A percentile compares a stretch with the other conserved stretches of the same genome.
phyloP scores from a whole-genome alignment of 2,329 filamentous ascomycete genomes.

The Dryadomyces sulphureus region DNA sequence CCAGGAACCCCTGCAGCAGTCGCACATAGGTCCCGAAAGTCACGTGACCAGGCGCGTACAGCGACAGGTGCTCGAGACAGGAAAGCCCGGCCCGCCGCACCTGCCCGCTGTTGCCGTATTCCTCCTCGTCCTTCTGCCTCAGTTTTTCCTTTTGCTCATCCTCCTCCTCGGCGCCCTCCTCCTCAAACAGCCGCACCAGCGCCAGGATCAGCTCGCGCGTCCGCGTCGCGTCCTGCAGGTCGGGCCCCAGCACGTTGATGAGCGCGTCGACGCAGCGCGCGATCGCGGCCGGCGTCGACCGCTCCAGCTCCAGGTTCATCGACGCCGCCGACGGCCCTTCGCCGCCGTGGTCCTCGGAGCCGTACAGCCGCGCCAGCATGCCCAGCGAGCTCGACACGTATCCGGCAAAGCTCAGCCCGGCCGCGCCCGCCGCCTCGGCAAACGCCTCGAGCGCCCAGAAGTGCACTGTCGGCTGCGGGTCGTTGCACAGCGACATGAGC shows the following conservation, averaged over 20 bases:
- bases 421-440: conserved; percentile 75
- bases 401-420: conserved; percentile 78
- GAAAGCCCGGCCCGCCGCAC: conserved; percentile 64
- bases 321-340: conserved; percentile 67
- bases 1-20: conserved; percentile 62
- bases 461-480: conserved; percentile 88
- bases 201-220: conserved; percentile 85
- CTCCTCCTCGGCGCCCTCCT: conserved; percentile 35
- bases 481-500: conserved; percentile 92
- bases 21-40: conserved; percentile 74
- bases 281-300: conserved; percentile 69
- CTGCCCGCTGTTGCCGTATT: conserved; percentile 16
- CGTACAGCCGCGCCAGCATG: conserved; percentile 87
- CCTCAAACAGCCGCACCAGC: conserved; percentile 67
- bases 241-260: conserved; percentile 90
- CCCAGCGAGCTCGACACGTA: conserved; percentile 85
- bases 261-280: conserved; percentile 85
- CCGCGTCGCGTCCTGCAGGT: conserved; percentile 83
- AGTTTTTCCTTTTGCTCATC: background rate
- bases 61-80: conserved; percentile 78
- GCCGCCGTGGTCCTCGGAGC: conserved; percentile 78
- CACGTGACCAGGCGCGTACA: conserved; percentile 83
- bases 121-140: background rate
- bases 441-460: conserved; percentile 92
- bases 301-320: conserved; percentile 79